Evolutionary conservation across 768 basidiomycete genomes (phyloP), one percentile per base, ranked within the genome.

Genomic region (Leccinum fibrillosum): DNA sequence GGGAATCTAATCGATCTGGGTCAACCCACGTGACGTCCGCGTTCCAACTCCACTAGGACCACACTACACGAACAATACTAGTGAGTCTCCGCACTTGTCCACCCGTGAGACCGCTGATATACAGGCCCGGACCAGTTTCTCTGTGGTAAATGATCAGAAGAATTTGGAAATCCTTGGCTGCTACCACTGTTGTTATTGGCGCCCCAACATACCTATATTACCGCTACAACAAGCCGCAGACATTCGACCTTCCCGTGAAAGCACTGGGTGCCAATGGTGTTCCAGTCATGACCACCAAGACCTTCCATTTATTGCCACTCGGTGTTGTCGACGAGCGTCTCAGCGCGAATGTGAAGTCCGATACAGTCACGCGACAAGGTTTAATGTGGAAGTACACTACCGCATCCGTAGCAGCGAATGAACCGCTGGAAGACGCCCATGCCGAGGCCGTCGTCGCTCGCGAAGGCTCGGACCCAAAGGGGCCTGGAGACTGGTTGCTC

Each of bases 351-450:
- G 82, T 83, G 4, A 76, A 75, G 3, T 73, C 74, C 17, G 74
- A 82, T 54, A 75, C 74, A 19, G 73, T 80, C 49, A 57, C 75
- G 12, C 76, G 83, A 44, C 84, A 83, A 34, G 85, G 86, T 17
- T 74, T 83, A 53, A 73, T 78, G 12, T 92, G 90, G 90, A 86
- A 81, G 62, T 87, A 88, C 73, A 81, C 87, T 50, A 95, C 89
- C 3, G 90, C 92, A 17, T 82, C 80, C 34, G 76, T 98, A 35
- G 78, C 90, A 1, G 89, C 93, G 3, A 99, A 99, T 67, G 84
- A 89, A 58, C 92, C 94, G 8, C 86, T 97, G 53, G 97, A 99
- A 73, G 97, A 99, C 69, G 86, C 93, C 25, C 82, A 87, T 62
- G 83, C 90, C 4, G 80, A 81, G 59, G 84, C 86, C 56, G 76